Evolutionary conservation across 163 green algal species (phyloP), one percentile per base, ranked within the genome.

Genomic region (Volvox carteri): DNA sequence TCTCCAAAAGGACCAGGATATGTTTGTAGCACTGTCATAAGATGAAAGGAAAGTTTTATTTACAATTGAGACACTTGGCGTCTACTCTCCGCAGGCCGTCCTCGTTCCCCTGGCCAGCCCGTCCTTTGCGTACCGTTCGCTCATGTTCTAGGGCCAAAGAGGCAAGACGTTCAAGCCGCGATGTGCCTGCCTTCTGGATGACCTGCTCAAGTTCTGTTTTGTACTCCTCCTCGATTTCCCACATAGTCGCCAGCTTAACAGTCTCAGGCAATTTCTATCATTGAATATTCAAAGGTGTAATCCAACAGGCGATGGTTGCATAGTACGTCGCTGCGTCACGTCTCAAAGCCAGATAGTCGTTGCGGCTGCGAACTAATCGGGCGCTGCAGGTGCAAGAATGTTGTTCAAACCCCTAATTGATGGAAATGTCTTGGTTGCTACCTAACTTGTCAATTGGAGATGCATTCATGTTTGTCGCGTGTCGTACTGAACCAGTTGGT

Each of bases 11-110:
- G 7, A 84, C 68, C 16, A 62, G 30, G 35, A 89, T 50, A 48
- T 84, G 52, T 37, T 89, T 89, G 52, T 89, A 89, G 37, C 65
- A 80, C 84, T 89, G 70, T 85, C 2, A 54, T 37, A 56, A 23
- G 11, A 56, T 56, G 16, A 56, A 78, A 33, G 19, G 8, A 56
- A 78, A 30, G 23, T 78, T 78, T 62, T 1, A 25, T 42, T 46
- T 25, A 25, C 62, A 81, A 44, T 65, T 14, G 25, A 8, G 33
- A 56, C 74, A 28, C 6, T 42, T 58, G 70, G 41, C 70, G 39
- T 37, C 23, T 60, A 35, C 25, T 19, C 70, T 58, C 30, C 39
- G 41, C 41, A 56, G 70, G 41, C 70, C 70, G 30, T 52, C 39
- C 70, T 35, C 70, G 35, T 42, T 58, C 42, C 70, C 73, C 44